These are phyloP conservation scores for Myrica gale DNA, from an alignment of 306 rosid genomes.

Conservation along the genomic window DNA sequence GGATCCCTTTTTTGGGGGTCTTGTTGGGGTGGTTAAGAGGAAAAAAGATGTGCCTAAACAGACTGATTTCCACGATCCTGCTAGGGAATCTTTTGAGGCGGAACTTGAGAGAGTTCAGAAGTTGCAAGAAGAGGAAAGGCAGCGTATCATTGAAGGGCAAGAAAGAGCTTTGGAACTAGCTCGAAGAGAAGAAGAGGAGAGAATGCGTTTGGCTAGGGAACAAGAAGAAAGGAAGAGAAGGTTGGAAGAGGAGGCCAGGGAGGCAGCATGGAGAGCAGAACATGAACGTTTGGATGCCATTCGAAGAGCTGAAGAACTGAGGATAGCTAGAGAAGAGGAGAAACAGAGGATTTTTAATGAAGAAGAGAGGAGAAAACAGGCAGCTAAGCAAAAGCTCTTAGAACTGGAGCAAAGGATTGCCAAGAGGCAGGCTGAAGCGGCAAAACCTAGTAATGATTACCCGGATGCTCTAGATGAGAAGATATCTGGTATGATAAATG, in stretches of 20 bases:
- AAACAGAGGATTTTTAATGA: slow-evolving; percentile 64
- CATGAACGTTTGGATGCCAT: slow-evolving; percentile 70
- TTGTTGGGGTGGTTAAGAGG: slow-evolving; percentile 79
- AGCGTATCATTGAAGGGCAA: slow-evolving; percentile 71
- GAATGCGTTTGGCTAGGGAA: slow-evolving; percentile 61
- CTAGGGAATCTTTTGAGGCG: slow-evolving; percentile 95
- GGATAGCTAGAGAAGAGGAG: slow-evolving; percentile 80
- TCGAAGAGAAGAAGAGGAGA: slow-evolving; percentile 91
- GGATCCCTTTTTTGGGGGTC: slow-evolving; percentile 60
- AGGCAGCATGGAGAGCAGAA: slow-evolving; percentile 91
- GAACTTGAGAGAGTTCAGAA: slow-evolving; percentile 99
- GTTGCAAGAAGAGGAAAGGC: slow-evolving; percentile 93
- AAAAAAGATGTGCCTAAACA: slow-evolving; percentile 76
- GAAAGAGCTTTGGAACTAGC: slow-evolving; percentile 77
- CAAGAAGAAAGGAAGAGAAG: slow-evolving; percentile 83
- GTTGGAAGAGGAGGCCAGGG: slow-evolving; percentile 89
- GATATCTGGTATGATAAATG: slow-evolving; percentile 38
- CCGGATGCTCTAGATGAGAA: slow-evolving; percentile 49
- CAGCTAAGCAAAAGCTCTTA: slow-evolving; percentile 86
- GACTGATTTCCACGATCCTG: slow-evolving; percentile 88
- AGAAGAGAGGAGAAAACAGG: slow-evolving; percentile 92
- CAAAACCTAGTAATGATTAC: slow-evolving; percentile 43
- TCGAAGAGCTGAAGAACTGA: slow-evolving; percentile 80
- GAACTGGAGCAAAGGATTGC: slow-evolving; percentile 94
- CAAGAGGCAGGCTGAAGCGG: slow-evolving; percentile 65